phyloP scores from a whole-genome alignment of 2,329 filamentous ascomycete species.

The Hypoxylon sp. region DNA sequence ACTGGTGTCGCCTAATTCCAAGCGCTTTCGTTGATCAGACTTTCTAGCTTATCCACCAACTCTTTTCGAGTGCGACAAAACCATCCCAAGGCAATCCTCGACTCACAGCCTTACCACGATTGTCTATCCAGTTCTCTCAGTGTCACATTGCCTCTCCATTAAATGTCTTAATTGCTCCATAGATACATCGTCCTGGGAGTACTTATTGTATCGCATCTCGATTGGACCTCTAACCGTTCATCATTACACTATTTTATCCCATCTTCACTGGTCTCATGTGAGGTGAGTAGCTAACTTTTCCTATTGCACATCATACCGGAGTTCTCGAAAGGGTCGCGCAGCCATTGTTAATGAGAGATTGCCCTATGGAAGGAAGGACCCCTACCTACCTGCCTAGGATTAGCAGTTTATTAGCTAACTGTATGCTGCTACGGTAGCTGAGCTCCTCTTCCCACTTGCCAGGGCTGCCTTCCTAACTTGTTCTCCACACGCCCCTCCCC shows the following conservation, averaged over 20 bases:
- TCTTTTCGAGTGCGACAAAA: constrained; percentile 37
- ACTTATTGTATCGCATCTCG: constrained; percentile 17
- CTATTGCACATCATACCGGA: background rate
- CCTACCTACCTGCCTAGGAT: constrained; percentile 29
- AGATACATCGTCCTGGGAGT: constrained; percentile 8
- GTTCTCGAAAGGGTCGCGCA: background rate
- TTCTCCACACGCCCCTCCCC: constrained; percentile 50
- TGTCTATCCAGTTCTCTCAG: constrained; percentile 23
- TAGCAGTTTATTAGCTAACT: constrained; percentile 32
- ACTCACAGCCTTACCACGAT: constrained; percentile 37
- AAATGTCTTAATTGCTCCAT: constrained; percentile 25
- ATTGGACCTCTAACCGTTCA: constrained; percentile 6
- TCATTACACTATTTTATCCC: constrained; percentile 3
- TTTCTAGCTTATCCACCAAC: constrained; percentile 8
- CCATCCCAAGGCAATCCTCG: constrained; percentile 31
- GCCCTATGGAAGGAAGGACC: constrained; percentile 13
- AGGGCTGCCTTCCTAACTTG: constrained; percentile 38
- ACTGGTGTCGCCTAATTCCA: constrained; percentile 30
- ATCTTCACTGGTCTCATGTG: constrained; percentile 6
- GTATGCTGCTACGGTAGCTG: constrained; percentile 34
- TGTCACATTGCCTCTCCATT: constrained; percentile 29
- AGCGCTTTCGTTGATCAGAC: constrained; percentile 25
- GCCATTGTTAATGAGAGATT: constrained; percentile 16
- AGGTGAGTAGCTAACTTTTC: constrained; percentile 18
- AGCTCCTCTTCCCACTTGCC: constrained; percentile 40